These are phyloP conservation scores for Harrya chromipes DNA, from an alignment of 768 basidiomycete species.

Conservation along the genomic window DNA sequence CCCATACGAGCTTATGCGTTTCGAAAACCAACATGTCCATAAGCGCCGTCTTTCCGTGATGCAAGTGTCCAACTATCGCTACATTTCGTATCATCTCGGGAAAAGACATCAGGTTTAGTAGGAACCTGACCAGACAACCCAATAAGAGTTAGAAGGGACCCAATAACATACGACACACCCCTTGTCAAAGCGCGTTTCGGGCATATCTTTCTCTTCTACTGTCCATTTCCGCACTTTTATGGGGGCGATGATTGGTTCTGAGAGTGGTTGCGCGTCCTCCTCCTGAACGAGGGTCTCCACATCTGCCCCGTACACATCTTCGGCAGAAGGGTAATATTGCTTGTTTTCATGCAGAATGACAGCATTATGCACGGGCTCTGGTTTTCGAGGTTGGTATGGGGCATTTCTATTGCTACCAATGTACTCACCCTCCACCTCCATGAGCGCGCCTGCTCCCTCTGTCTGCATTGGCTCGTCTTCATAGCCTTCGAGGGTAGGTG, in stretches of 20 bases:
- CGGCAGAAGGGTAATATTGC: constrained; percentile 93
- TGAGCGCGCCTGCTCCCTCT: constrained; percentile 61
- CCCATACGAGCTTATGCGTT: constrained; percentile 94
- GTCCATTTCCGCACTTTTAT: constrained; percentile 94
- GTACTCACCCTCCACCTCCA: constrained; percentile 79
- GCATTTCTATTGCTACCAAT: neutral
- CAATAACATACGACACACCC: constrained; percentile 51
- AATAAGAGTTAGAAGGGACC: constrained; percentile 4
- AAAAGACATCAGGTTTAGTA: constrained; percentile 86
- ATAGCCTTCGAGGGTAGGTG: constrained; percentile 76
- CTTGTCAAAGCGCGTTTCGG: constrained; percentile 96
- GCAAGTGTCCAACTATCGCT: constrained; percentile 92
- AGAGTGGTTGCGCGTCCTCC: constrained; percentile 93
- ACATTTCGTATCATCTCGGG: constrained; percentile 97
- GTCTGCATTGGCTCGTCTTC: constrained; percentile 65
- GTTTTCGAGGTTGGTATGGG: constrained; percentile 9
- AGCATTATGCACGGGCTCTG: constrained; percentile 77
- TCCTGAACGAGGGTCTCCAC: constrained; percentile 98
- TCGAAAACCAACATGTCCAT: constrained; percentile 98
- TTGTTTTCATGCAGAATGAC: constrained; percentile 96
- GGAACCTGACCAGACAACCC: constrained; percentile 55
- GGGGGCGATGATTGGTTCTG: constrained; percentile 94
- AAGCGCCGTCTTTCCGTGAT: constrained; percentile 96
- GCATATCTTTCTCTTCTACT: constrained; percentile 93
- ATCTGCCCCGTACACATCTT: constrained; percentile 87